Conservation (phyloP, 2,329 filamentous ascomycete genomes). For the Sphaerulina vaccinii region DNA sequence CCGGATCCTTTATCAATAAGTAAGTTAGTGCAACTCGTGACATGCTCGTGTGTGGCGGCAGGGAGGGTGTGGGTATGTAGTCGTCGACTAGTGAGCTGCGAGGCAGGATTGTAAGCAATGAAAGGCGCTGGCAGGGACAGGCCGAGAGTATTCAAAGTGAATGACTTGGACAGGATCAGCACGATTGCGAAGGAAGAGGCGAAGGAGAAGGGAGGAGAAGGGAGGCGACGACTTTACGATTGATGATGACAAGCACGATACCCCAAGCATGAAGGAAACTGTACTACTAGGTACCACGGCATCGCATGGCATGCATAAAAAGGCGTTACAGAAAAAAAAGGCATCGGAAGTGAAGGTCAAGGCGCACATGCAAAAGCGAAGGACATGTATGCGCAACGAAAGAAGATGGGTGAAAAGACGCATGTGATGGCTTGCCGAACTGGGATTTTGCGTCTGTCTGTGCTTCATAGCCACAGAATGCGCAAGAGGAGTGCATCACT, state of each 20-base stretch:
- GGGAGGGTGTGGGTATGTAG: neutral
- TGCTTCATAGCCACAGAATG: slow-evolving; percentile 16
- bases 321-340: neutral
- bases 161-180: no score
- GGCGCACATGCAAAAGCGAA: neutral
- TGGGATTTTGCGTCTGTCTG: slow-evolving; percentile 16
- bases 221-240: neutral
- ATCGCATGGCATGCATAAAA: neutral
- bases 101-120: no score
- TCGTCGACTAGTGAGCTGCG: neutral
- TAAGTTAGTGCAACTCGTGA: no score
- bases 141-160: no score
- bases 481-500: slow-evolving; percentile 5
- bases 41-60: no score
- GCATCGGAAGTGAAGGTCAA: no score
- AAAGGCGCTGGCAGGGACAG: no score
- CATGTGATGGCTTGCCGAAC: neutral
- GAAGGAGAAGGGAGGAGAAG: no score
- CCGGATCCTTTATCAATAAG: neutral
- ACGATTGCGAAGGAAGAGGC: no score
- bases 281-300: neutral
- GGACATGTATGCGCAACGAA: neutral
- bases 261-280: neutral
- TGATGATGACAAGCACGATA: neutral
- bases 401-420: neutral